phyloP scores from a whole-genome alignment of 176 grass and related monocot genomes.

The Carex pumila region DNA sequence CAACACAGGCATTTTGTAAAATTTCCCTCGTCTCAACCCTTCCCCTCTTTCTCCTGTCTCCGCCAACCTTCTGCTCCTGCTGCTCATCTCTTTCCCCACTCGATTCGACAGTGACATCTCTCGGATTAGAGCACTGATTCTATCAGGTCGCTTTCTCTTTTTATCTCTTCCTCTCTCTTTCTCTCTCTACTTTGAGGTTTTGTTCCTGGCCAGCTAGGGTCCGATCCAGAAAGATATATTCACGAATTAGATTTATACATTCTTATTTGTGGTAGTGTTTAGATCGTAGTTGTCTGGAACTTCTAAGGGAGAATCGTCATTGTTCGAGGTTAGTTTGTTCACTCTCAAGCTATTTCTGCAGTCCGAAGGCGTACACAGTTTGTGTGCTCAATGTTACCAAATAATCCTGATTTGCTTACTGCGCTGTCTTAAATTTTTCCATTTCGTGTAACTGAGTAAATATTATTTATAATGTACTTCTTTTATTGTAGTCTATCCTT shows the following conservation, averaged over 20 bases:
- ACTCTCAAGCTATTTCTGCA: not conserved
- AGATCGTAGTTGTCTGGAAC: not conserved
- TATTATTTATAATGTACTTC: not conserved
- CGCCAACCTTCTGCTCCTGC: too few species aligned
- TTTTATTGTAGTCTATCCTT: not conserved
- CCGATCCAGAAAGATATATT: constrained; percentile 13
- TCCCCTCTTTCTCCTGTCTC: too few species aligned
- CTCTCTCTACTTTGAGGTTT: not conserved
- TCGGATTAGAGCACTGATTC: constrained; percentile 1
- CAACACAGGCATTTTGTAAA: too few species aligned
- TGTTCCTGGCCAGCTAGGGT: not conserved
- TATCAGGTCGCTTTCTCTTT: not conserved
- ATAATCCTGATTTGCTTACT: not conserved
- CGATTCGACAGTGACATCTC: constrained; percentile 9
- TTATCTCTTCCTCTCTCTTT: not conserved
- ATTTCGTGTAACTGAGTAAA: not conserved
- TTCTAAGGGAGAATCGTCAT: constrained; percentile 3
- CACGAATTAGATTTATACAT: not conserved
- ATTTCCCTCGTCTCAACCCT: too few species aligned
- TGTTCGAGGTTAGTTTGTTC: not conserved
- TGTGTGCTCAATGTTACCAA: not conserved
- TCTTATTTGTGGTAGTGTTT: not conserved
- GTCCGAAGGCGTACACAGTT: not conserved
- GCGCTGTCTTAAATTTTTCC: not conserved
- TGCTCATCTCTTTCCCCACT: not conserved